Conservation (phyloP, 257 asterid species). For the Nicotiana noctiflora region DNA sequence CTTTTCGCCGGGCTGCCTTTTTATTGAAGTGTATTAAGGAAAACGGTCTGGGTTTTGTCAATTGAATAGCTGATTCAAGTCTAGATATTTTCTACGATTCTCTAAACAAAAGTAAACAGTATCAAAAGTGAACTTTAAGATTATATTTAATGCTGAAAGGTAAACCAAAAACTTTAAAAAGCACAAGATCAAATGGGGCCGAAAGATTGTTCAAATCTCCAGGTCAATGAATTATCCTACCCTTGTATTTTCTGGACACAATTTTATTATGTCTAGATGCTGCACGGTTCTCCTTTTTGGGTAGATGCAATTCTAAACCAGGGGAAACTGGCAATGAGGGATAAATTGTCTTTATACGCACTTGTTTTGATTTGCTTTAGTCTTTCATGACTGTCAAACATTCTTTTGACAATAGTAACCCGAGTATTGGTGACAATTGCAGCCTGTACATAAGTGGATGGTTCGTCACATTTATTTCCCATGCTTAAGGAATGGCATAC, state of each 20-base stretch:
- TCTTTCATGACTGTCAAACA: background rate
- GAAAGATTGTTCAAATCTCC: background rate
- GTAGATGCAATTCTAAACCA: background rate
- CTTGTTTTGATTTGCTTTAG: background rate
- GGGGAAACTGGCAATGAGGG: background rate
- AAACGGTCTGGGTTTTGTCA: background rate
- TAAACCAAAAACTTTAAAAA: background rate
- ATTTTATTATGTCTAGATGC: background rate
- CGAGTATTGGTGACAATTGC: constrained; percentile 21
- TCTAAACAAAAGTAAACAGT: background rate
- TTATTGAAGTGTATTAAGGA: background rate
- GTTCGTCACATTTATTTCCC: constrained; percentile 94
- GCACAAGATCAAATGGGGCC: background rate
- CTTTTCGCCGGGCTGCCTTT: too few species aligned
- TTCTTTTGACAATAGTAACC: constrained; percentile 1
- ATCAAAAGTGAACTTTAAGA: background rate
- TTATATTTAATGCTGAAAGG: background rate
- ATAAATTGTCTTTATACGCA: background rate
- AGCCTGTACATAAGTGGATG: constrained; percentile 99
- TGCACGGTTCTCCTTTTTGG: background rate
- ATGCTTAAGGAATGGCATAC: constrained; percentile 78
- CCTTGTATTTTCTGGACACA: background rate
- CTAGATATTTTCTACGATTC: background rate
- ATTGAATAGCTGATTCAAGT: background rate
- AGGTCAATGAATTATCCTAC: background rate